Conservation (phyloP, 108 stramenopile genomes). For the Cyclostephanos tholiformis region DNA sequence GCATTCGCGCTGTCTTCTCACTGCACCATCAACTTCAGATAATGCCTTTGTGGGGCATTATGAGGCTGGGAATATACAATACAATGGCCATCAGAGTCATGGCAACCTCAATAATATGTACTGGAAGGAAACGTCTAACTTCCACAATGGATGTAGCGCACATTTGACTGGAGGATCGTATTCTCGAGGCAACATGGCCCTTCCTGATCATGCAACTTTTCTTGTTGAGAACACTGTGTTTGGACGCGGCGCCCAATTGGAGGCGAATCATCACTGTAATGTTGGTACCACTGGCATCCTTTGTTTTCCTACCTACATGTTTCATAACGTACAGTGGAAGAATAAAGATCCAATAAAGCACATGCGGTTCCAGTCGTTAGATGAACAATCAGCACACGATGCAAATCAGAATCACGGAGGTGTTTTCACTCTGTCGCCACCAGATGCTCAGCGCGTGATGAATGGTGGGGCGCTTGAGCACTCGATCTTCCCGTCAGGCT, state of each 20-base stretch:
- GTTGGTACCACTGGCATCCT: slow-evolving; percentile 60
- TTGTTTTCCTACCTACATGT: slow-evolving; percentile 58
- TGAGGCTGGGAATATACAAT: slow-evolving; percentile 48
- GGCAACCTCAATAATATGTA: slow-evolving; percentile 57
- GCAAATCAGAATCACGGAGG: slow-evolving; percentile 43
- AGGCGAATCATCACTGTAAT: slow-evolving; percentile 69
- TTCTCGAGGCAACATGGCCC: slow-evolving; percentile 50
- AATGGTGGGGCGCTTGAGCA: slow-evolving; percentile 22
- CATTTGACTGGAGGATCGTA: slow-evolving; percentile 53
- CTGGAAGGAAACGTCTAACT: slow-evolving; percentile 71
- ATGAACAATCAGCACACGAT: slow-evolving; percentile 5
- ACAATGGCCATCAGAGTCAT: slow-evolving; percentile 47
- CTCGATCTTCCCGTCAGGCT: slow-evolving; percentile 59
- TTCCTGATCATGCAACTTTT: slow-evolving; percentile 69
- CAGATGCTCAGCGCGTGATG: slow-evolving; percentile 29
- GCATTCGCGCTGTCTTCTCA: no score
- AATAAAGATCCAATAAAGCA: slow-evolving; percentile 15
- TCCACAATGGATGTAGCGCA: slow-evolving; percentile 61
- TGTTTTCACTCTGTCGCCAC: slow-evolving; percentile 57
- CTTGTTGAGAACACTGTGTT: slow-evolving; percentile 57
- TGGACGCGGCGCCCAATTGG: slow-evolving; percentile 42
- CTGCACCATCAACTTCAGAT: no score
- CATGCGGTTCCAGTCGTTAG: slow-evolving; percentile 32
- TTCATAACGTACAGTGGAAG: slow-evolving; percentile 52
- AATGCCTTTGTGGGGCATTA: slow-evolving; percentile 74